These are phyloP conservation scores for Gossypium stocksii DNA, from an alignment of 345 rosid species.

Conservation along the genomic window DNA sequence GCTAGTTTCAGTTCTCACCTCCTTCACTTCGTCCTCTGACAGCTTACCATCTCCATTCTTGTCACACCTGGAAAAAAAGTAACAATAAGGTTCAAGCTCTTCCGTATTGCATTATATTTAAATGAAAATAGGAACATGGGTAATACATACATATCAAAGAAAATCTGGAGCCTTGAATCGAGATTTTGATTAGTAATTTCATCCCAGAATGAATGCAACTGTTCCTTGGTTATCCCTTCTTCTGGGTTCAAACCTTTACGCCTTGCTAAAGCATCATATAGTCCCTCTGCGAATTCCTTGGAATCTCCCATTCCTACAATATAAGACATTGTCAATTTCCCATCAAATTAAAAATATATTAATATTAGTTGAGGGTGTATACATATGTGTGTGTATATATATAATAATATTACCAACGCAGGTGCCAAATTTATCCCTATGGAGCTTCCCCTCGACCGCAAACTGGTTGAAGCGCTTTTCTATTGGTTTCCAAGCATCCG, in stretches of 20 bases:
- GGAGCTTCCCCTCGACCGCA: constrained; percentile 51
- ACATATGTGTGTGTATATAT: no score
- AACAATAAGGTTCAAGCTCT: not conserved
- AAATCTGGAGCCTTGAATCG: constrained; percentile 81
- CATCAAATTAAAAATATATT: not conserved
- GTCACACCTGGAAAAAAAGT: constrained; percentile 61
- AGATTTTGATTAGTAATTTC: constrained; percentile 77
- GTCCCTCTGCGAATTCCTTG: constrained; percentile 72
- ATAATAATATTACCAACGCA: constrained; percentile 37
- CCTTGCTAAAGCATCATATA: constrained; percentile 74
- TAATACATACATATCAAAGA: constrained; percentile 75
- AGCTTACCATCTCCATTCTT: constrained; percentile 92
- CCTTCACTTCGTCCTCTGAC: constrained; percentile 83
- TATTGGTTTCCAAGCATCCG: constrained; percentile 76
- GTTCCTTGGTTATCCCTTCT: constrained; percentile 61
- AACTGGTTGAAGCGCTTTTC: constrained; percentile 71
- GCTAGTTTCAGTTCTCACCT: constrained; percentile 33
- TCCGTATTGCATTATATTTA: not conserved
- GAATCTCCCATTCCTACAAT: constrained; percentile 83
- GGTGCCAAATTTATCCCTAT: constrained; percentile 63
- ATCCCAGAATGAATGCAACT: constrained; percentile 74
- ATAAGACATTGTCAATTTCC: not conserved
- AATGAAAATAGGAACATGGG: not conserved
- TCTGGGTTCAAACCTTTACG: constrained; percentile 44
- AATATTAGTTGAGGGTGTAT: no score